Percentiles rank a stretch among this genome's conserved stretches.
phyloP scores from a whole-genome alignment of 2,329 filamentous ascomycete species.

The Neonectria sp. region DNA sequence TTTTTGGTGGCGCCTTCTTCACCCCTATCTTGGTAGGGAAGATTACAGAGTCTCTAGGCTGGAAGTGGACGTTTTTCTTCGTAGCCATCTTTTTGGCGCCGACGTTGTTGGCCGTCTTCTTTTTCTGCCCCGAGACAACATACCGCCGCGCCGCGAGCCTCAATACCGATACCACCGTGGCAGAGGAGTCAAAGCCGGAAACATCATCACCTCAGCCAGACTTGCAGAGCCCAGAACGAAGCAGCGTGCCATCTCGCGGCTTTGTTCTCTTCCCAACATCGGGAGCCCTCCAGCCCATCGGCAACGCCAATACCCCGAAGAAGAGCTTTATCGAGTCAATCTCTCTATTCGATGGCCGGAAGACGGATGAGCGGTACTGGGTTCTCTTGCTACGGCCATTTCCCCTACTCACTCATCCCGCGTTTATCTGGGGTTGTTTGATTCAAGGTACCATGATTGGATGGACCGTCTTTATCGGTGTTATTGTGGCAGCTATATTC shows the following conservation, averaged over 20 bases:
- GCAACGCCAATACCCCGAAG: slow-evolving; percentile 57
- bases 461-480: slow-evolving; percentile 94
- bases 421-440: slow-evolving; percentile 83
- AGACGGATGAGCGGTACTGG: slow-evolving; percentile 82
- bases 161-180: slow-evolving; percentile 75
- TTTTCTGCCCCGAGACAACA: slow-evolving; percentile 89
- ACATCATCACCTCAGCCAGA: slow-evolving; percentile 23
- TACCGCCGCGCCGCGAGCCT: slow-evolving; percentile 77
- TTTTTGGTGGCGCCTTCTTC: slow-evolving; percentile 71
- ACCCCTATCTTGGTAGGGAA: slow-evolving; percentile 94
- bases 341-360: slow-evolving; percentile 83
- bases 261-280: slow-evolving; percentile 53
- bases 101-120: slow-evolving; percentile 79
- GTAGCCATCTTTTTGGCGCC: slow-evolving; percentile 85
- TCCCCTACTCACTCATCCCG: slow-evolving; percentile 86
- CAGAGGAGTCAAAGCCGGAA: slow-evolving; percentile 30
- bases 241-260: slow-evolving; percentile 26
- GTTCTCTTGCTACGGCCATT: slow-evolving; percentile 80
- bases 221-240: slow-evolving; percentile 15
- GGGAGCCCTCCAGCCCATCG: slow-evolving; percentile 53
- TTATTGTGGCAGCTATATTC: slow-evolving; percentile 87
- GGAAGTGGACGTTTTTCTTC: slow-evolving; percentile 91
- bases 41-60: slow-evolving; percentile 83
- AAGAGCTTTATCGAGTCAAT: slow-evolving; percentile 75
- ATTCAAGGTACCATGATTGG: slow-evolving; percentile 93